Evolutionary conservation across 352 stramenopile species (phyloP).

Genomic region (Phytophthora hybrid): DNA sequence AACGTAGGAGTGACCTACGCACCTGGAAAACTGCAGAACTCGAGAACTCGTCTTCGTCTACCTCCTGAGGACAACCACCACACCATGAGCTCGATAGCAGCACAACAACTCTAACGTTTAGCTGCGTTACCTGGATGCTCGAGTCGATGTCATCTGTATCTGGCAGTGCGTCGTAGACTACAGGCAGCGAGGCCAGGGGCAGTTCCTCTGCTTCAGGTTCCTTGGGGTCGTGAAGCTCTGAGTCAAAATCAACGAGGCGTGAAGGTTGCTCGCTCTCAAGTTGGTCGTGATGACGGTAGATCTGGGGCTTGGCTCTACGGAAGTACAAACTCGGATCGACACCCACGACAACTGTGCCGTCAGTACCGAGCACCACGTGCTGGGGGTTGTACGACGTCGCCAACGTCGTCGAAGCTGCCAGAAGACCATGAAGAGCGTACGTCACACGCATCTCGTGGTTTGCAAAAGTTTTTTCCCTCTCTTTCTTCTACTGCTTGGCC

Average conservation of each 20-base stretch:
- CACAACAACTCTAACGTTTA: neutral
- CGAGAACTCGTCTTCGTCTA: conserved; percentile 46
- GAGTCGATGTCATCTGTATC: neutral
- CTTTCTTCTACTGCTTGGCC: conserved; percentile 1
- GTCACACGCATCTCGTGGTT: conserved; percentile 18
- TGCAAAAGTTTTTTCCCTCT: neutral
- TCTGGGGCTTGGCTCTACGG: conserved; percentile 16
- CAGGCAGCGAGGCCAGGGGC: conserved; percentile 12
- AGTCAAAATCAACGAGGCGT: conserved; percentile 1
- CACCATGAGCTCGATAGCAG: conserved; percentile 3
- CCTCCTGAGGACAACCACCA: conserved; percentile 5
- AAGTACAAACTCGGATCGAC: conserved; percentile 48
- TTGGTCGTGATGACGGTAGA: conserved; percentile 9
- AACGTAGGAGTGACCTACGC: neutral
- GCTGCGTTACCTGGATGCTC: conserved; percentile 9
- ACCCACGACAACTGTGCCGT: conserved; percentile 42
- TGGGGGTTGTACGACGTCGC: conserved; percentile 32
- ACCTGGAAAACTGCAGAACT: conserved; percentile 18
- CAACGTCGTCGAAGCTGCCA: conserved; percentile 14
- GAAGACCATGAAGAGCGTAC: conserved; percentile 23
- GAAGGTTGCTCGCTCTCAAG: conserved; percentile 13
- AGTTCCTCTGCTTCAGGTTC: conserved; percentile 11
- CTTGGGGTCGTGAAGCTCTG: neutral
- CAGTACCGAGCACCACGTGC: conserved; percentile 46
- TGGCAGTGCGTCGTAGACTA: conserved; percentile 12